Evolutionary conservation across 805 yeast species (phyloP).

Genomic region (Ogataea ganodermae): DNA sequence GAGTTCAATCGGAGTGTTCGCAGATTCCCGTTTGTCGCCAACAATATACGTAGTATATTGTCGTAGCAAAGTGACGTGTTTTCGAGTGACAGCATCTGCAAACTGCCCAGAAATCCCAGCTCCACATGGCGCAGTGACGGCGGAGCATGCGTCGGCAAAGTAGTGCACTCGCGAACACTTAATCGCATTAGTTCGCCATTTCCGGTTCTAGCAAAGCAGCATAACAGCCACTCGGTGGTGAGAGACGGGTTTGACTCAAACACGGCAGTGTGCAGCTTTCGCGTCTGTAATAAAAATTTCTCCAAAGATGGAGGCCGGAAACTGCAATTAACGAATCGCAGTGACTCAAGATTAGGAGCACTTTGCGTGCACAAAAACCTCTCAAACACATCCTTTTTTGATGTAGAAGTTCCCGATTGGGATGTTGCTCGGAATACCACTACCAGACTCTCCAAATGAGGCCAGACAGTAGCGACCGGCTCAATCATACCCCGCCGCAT

Average conservation of each 20-base stretch:
- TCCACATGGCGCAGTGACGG: constrained; percentile 9
- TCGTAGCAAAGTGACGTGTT: constrained; percentile 18
- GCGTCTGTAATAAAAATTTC: constrained; percentile 1
- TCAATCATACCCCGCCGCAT: constrained; percentile 3
- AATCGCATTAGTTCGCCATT: constrained; percentile 3
- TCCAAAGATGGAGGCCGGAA: constrained; percentile 5
- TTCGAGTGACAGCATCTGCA: constrained; percentile 13
- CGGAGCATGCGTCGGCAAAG: constrained; percentile 1
- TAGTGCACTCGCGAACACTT: constrained; percentile 14
- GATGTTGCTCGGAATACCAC: constrained; percentile 6
- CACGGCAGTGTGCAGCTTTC: constrained; percentile 2
- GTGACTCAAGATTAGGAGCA: constrained; percentile 4
- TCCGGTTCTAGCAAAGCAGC: constrained; percentile 4
- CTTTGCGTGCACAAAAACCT: constrained; percentile 3
- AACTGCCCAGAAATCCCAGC: constrained; percentile 7
- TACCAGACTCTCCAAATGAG: constrained; percentile 4
- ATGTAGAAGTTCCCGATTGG: constrained; percentile 3
- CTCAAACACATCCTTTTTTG: constrained; percentile 1
- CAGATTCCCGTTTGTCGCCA: constrained; percentile 11
- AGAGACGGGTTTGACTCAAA: constrained; percentile 13
- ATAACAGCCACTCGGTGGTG: constrained; percentile 9
- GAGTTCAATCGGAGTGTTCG: constrained; percentile 12
- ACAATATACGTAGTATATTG: constrained; percentile 15
- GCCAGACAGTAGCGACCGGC: not conserved
- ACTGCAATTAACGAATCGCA: constrained; percentile 16